Conservation (phyloP, 495 filamentous ascomycete species). For the Tuber magnatum region DNA sequence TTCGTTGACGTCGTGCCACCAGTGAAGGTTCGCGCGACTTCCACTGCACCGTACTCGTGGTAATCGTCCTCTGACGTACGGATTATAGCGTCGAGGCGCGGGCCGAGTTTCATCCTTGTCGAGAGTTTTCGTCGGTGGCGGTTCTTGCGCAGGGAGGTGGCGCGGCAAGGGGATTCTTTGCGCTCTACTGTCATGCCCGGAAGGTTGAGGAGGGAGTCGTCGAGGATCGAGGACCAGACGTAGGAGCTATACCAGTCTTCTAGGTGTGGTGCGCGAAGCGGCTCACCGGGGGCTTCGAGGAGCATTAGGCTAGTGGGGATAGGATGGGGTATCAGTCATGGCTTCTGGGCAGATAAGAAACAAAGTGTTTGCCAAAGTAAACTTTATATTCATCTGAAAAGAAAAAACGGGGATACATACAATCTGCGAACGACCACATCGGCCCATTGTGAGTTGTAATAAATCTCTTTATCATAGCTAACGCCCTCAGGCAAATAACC, state of each 20-base stretch:
- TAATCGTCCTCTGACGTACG: constrained; percentile 27
- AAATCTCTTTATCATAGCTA: constrained; percentile 6
- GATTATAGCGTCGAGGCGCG: constrained; percentile 29
- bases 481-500: constrained; percentile 14
- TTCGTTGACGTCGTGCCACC: constrained; percentile 24
- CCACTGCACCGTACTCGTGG: constrained; percentile 31
- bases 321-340: background rate
- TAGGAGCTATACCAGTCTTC: constrained; percentile 34
- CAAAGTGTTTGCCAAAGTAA: background rate
- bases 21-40: constrained; percentile 28
- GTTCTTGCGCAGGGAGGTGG: constrained; percentile 29
- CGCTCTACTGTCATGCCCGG: constrained; percentile 28
- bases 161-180: constrained; percentile 29
- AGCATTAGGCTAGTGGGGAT: constrained; percentile 15
- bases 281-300: constrained; percentile 24
- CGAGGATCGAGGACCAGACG: constrained; percentile 28
- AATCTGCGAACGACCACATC: constrained; percentile 21
- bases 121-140: constrained; percentile 18
- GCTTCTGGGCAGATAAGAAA: constrained; percentile 1
- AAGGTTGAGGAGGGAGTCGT: constrained; percentile 24
- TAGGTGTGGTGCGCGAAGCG: constrained; percentile 22
- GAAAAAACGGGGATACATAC: constrained; percentile 1
- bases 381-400: background rate
- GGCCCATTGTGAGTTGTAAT: constrained; percentile 28
- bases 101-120: constrained; percentile 25